Conservation (phyloP, 2,329 filamentous ascomycete species). For the Mycocentrospora acerina region DNA sequence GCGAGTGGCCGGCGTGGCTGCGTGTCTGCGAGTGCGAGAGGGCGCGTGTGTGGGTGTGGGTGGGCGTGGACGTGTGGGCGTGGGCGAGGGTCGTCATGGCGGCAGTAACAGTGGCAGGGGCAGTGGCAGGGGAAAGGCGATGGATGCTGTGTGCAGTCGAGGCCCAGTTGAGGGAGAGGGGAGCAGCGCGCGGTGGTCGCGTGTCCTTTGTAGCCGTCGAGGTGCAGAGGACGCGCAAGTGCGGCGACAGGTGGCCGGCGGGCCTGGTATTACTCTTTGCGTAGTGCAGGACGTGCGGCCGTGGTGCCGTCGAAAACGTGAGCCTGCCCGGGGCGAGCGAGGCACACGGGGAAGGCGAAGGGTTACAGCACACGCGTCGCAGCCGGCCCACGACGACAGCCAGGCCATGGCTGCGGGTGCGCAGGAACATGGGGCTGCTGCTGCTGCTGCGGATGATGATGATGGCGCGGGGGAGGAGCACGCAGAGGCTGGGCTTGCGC, state of each 20-base stretch:
- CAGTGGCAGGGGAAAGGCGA: slow-evolving; percentile 29
- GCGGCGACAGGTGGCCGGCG: slow-evolving; percentile 13
- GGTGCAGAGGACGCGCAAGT: slow-evolving; percentile 37
- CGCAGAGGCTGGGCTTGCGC: too few species aligned
- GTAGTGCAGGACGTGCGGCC: slow-evolving; percentile 16
- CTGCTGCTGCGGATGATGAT: slow-evolving; percentile 3
- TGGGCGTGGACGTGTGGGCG: slow-evolving; percentile 10
- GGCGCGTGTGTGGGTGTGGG: slow-evolving; percentile 15
- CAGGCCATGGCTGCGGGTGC: slow-evolving; percentile 36
- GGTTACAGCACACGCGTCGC: slow-evolving; percentile 32
- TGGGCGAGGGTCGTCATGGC: slow-evolving; percentile 26
- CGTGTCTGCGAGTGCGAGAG: slow-evolving; percentile 37
- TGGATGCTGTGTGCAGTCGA: slow-evolving; percentile 34
- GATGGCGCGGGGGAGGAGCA: too few species aligned
- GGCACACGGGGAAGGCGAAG: slow-evolving; percentile 14
- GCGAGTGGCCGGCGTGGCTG: slow-evolving; percentile 50
- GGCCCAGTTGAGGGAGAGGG: slow-evolving; percentile 32
- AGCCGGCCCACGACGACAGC: slow-evolving; percentile 30
- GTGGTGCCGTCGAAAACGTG: slow-evolving; percentile 16
- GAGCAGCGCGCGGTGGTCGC: slow-evolving; percentile 9
- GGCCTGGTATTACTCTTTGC: too few species aligned
- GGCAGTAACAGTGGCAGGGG: slow-evolving; percentile 27
- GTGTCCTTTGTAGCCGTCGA: slow-evolving; percentile 26
- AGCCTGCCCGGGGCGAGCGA: slow-evolving; percentile 25
- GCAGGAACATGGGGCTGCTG: slow-evolving; percentile 31